Evolutionary conservation across 495 filamentous ascomycete species (phyloP).

Genomic region (Annulohypoxylon maeteangense): DNA sequence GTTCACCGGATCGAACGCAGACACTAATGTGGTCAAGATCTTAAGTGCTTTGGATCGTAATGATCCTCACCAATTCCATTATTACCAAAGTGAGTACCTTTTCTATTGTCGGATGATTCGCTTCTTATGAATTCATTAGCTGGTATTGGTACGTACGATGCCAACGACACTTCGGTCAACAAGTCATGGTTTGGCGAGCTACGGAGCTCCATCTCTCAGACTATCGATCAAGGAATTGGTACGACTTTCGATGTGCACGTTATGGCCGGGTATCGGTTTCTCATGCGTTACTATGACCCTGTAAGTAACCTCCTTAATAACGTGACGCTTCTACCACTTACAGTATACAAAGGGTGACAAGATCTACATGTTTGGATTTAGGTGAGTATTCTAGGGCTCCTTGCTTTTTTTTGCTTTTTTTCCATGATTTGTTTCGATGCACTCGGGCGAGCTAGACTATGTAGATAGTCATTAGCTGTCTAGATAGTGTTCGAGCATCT

Average conservation of each 20-base stretch:
- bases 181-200: constrained; percentile 41
- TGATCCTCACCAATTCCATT: constrained; percentile 50
- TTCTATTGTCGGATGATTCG: neutral
- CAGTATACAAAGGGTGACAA: constrained; percentile 44
- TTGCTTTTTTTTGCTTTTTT: neutral
- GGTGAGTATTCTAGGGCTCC: neutral
- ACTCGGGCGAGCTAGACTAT: neutral
- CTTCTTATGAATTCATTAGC: constrained; percentile 34
- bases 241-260: constrained; percentile 59
- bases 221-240: constrained; percentile 52
- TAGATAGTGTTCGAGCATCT: neutral
- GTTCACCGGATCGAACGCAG: constrained; percentile 51
- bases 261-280: constrained; percentile 59
- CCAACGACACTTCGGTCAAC: constrained; percentile 42
- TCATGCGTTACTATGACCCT: constrained; percentile 55
- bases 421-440: neutral
- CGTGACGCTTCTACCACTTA: constrained; percentile 4
- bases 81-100: constrained; percentile 48
- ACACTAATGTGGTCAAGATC: constrained; percentile 60
- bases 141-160: constrained; percentile 53
- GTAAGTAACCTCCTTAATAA: constrained; percentile 20
- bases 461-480: neutral
- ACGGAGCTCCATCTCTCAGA: constrained; percentile 37
- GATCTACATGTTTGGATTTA: constrained; percentile 64
- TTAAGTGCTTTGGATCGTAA: constrained; percentile 52